Evolutionary conservation across 2,329 filamentous ascomycete species (phyloP).

Genomic region (Cordyceps sp.): DNA sequence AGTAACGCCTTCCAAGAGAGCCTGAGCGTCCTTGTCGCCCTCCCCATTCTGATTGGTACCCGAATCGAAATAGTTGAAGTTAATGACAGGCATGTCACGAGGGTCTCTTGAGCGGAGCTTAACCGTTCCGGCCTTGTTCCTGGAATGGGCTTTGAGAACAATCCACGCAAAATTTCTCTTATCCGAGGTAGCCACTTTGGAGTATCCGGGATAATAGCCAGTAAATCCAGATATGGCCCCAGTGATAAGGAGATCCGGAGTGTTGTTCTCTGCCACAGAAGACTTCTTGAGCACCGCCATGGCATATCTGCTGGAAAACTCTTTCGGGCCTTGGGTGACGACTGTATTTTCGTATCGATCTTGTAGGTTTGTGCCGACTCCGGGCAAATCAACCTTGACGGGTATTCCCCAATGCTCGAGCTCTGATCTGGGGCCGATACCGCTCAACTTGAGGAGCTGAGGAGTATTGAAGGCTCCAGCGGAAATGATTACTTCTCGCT

Average conservation of each 20-base stretch:
- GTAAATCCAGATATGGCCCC: conserved; percentile 11
- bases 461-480: conserved; percentile 30
- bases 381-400: conserved; percentile 38
- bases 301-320: conserved; percentile 7
- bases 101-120: conserved; percentile 43
- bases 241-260: conserved; percentile 11
- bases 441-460: conserved; percentile 27
- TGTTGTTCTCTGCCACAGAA: conserved; percentile 9
- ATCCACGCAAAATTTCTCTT: conserved; percentile 20
- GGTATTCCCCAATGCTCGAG: conserved; percentile 26
- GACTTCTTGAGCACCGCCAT: conserved; percentile 11
- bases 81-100: conserved; percentile 44
- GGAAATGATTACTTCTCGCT: conserved; percentile 28
- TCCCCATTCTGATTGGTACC: conserved; percentile 27
- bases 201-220: conserved; percentile 13
- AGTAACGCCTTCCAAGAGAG: conserved; percentile 36
- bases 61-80: conserved; percentile 42
- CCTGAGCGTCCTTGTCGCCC: conserved; percentile 26
- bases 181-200: conserved; percentile 2
- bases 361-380: conserved; percentile 38
- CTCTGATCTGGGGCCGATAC: conserved; percentile 22
- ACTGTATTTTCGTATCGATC: conserved; percentile 13
- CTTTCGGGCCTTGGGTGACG: neutral
- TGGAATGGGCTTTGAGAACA: conserved; percentile 43
- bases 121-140: conserved; percentile 46